phyloP scores from a whole-genome alignment of 495 filamentous ascomycete species.

The Tirmania nivea region DNA sequence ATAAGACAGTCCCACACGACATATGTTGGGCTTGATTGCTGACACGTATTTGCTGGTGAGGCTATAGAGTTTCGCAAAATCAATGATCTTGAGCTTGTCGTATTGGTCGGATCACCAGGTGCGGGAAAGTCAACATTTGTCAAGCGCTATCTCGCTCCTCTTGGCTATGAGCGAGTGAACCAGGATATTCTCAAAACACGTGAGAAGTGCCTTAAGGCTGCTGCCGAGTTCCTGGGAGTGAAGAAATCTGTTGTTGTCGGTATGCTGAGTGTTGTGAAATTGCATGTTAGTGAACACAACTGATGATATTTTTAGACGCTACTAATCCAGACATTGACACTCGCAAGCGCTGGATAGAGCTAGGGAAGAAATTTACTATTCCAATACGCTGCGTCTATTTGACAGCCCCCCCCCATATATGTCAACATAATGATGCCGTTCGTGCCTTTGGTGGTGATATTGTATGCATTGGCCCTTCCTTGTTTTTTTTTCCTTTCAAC shows the following conservation, averaged over 20 bases:
- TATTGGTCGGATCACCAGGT: constrained; percentile 74
- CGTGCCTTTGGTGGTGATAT: constrained; percentile 43
- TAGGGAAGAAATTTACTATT: constrained; percentile 46
- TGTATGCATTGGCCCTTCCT: constrained; percentile 21
- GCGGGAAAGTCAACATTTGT: constrained; percentile 85
- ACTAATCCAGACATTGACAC: constrained; percentile 69
- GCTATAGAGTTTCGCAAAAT: constrained; percentile 34
- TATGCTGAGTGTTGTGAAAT: constrained; percentile 23
- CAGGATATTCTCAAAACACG: constrained; percentile 74
- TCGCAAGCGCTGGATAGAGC: constrained; percentile 47
- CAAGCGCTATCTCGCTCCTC: constrained; percentile 51
- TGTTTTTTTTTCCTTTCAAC: constrained; percentile 6
- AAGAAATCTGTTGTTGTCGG: constrained; percentile 53
- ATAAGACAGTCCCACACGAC: too few species aligned
- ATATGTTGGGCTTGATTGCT: too few species aligned
- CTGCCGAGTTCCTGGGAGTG: constrained; percentile 37
- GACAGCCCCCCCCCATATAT: constrained; percentile 45
- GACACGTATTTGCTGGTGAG: neutral
- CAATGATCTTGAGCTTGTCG: constrained; percentile 48
- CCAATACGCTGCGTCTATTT: constrained; percentile 78
- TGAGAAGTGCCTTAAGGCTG: constrained; percentile 67
- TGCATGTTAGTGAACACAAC: neutral
- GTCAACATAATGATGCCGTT: constrained; percentile 76
- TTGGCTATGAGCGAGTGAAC: constrained; percentile 70
- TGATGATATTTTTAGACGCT: constrained; percentile 42